Base-by-base conservation (phyloP, 148 eudicot species). In the Rhododendron griersonianum region DNA sequence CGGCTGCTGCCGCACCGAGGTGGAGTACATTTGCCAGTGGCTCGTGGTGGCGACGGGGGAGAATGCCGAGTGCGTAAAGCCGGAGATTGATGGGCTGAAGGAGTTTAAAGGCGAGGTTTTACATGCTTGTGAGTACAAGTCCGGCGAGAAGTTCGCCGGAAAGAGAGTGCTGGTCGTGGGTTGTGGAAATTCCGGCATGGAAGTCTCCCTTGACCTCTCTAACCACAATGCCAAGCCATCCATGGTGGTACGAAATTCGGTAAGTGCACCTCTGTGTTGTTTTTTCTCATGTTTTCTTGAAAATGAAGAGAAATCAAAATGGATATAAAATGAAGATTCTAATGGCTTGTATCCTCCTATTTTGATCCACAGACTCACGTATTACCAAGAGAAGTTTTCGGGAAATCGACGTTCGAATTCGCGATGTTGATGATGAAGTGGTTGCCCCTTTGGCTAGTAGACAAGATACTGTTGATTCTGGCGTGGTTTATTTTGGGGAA, bases 161-260 rank as follows among this genome's bases (percentile, higher is more conserved):
- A 89, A 95, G 84, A 85, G 81, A 19, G 98, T 96, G 1, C 87
- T 96, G 19, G 99, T 96, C 3, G 99, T 96, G 21, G 99, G 99
- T 7, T 96, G 98, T 79, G 98, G 99, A 0, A 96, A 96, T 86
- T 96, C 99, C 5, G 99, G 98, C 71, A 96, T 96, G 99, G 99
- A 96, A 33, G 92, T 96, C 37, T 93, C 95, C 44, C 96, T 96
- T n/a, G 99, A 96, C 86, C 93, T 96, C 57, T 90, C 88, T 41
- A 94, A 95, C 89, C 92, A 96, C 83, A 90, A 92, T 89, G 98
- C 98, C 5, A 67, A 88, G 61, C 96, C 99, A 0, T 90, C 92
- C 6, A 85, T 96, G 90, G 98, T 96, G 21, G 94, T 93, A 55
- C 91, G 99, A 19, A 93, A 91, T 91, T 91, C 99, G 91, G 99